These are phyloP conservation scores for Acanthamoeba triangularis DNA, from an alignment of 208 protist species.

Conservation along the genomic window DNA sequence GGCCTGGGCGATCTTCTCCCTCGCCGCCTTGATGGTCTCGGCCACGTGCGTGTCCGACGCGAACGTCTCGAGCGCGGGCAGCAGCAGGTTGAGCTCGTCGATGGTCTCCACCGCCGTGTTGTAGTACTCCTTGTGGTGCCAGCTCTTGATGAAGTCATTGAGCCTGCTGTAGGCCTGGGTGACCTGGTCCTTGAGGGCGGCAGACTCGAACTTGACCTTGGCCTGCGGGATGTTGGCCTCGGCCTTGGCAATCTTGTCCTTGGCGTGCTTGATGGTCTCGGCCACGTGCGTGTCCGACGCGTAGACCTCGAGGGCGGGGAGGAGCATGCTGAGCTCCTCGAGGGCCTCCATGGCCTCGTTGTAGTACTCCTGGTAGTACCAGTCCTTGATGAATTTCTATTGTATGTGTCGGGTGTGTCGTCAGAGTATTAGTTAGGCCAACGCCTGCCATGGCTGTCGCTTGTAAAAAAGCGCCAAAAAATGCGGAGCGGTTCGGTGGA, in stretches of 20 bases:
- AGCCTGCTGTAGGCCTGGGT: slow-evolving; percentile 15
- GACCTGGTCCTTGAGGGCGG: slow-evolving; percentile 41
- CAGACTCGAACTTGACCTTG: slow-evolving; percentile 40
- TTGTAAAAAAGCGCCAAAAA: not conserved
- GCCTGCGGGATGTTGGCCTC: slow-evolving; percentile 65
- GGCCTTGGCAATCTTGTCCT: slow-evolving; percentile 15
- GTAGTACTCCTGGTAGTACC: slow-evolving; percentile 63
- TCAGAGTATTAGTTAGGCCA: not conserved
- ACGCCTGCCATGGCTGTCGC: not conserved
- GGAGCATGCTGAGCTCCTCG: slow-evolving; percentile 34
- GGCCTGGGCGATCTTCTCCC: slow-evolving; percentile 44
- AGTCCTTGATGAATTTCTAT: slow-evolving; percentile 76
- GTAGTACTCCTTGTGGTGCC: slow-evolving; percentile 60
- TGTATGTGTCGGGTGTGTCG: not conserved
- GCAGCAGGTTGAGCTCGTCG: slow-evolving; percentile 42
- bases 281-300: not conserved
- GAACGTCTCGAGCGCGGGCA: slow-evolving; percentile 66
- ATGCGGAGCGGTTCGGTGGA: not conserved
- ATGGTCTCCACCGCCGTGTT: slow-evolving; percentile 59
- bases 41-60: slow-evolving; percentile 3
- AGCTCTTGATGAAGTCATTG: slow-evolving; percentile 70
- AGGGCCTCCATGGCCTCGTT: slow-evolving; percentile 61
- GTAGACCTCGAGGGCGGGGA: slow-evolving; percentile 65
- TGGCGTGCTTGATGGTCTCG: not conserved
- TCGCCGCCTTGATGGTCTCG: slow-evolving; percentile 42